Evolutionary conservation across 768 basidiomycete species (phyloP).

Genomic region (Amanita polypyramis): DNA sequence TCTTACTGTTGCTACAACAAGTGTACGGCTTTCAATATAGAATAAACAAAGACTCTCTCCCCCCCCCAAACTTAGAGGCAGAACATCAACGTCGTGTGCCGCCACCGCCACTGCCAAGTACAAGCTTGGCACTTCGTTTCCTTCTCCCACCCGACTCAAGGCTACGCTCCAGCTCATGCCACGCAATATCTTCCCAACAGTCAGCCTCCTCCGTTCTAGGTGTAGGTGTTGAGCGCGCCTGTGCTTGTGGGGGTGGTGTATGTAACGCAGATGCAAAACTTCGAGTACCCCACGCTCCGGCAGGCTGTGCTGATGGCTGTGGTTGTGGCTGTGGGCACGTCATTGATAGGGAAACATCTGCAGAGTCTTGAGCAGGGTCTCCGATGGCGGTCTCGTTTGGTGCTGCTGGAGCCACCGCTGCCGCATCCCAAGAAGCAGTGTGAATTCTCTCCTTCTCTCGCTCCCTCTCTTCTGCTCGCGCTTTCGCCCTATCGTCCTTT

Average conservation of each 20-base stretch:
- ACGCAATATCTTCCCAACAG: slow-evolving; percentile 73
- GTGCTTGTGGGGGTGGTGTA: slow-evolving; percentile 27
- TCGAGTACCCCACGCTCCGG: slow-evolving; percentile 68
- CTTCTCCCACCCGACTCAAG: slow-evolving; percentile 38
- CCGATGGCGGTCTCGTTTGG: background rate
- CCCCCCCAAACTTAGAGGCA: background rate
- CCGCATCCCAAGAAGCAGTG: background rate
- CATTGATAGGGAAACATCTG: background rate
- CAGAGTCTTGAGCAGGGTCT: background rate
- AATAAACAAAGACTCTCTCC: slow-evolving; percentile 3
- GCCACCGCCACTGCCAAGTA: slow-evolving; percentile 55
- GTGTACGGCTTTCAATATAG: slow-evolving; percentile 9
- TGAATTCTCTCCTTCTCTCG: slow-evolving; percentile 39
- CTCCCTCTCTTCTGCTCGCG: slow-evolving; percentile 68
- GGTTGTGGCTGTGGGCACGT: background rate
- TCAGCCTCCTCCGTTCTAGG: slow-evolving; percentile 33
- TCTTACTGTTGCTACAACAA: slow-evolving; percentile 20
- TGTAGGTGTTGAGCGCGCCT: slow-evolving; percentile 9
- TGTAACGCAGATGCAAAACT: slow-evolving; percentile 79
- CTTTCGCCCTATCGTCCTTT: slow-evolving; percentile 81
- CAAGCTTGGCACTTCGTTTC: slow-evolving; percentile 52
- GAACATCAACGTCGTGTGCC: slow-evolving; percentile 33
- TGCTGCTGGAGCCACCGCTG: background rate
- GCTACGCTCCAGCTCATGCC: slow-evolving; percentile 69
- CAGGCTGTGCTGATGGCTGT: background rate